A percentile compares a stretch with the other conserved stretches of the same genome.
These are phyloP conservation scores for Abrus precatorius DNA, from an alignment of 306 rosid genomes.

Conservation along the genomic window DNA sequence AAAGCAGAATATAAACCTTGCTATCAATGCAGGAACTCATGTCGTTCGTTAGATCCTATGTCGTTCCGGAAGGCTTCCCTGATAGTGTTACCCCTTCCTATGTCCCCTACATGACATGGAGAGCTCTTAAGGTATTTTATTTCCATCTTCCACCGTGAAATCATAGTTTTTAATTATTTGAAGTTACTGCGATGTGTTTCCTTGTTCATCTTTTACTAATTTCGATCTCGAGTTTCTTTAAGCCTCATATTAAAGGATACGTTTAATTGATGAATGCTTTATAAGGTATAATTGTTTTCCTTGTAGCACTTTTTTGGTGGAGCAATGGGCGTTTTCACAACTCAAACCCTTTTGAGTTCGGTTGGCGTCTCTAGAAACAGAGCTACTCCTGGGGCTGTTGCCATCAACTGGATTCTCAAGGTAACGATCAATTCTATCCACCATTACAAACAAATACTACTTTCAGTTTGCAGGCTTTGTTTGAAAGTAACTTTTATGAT, in stretches of 20 bases:
- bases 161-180: neutral
- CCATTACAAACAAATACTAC: neutral
- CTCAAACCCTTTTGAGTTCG: slow-evolving; percentile 87
- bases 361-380: slow-evolving; percentile 86
- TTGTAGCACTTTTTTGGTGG: slow-evolving; percentile 95
- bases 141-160: neutral
- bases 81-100: slow-evolving; percentile 87
- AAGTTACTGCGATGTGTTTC: neutral
- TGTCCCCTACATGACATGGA: slow-evolving; percentile 97
- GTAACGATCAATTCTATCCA: slow-evolving; percentile 42
- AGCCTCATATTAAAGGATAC: neutral
- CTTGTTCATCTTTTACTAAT: neutral
- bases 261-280: neutral
- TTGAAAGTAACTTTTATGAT: neutral
- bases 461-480: neutral
- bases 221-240: neutral
- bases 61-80: slow-evolving; percentile 98
- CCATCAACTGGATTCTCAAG: slow-evolving; percentile 99
- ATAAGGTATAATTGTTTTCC: neutral
- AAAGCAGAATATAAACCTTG: too few species aligned
- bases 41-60: slow-evolving; percentile 84
- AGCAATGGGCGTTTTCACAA: slow-evolving; percentile 99
- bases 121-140: slow-evolving; percentile 85
- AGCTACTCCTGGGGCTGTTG: slow-evolving; percentile 86
- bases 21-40: slow-evolving; percentile 67